These are phyloP conservation scores for Irpex sp. DNA, from an alignment of 1,284 basidiomycete species.

Conservation along the genomic window DNA sequence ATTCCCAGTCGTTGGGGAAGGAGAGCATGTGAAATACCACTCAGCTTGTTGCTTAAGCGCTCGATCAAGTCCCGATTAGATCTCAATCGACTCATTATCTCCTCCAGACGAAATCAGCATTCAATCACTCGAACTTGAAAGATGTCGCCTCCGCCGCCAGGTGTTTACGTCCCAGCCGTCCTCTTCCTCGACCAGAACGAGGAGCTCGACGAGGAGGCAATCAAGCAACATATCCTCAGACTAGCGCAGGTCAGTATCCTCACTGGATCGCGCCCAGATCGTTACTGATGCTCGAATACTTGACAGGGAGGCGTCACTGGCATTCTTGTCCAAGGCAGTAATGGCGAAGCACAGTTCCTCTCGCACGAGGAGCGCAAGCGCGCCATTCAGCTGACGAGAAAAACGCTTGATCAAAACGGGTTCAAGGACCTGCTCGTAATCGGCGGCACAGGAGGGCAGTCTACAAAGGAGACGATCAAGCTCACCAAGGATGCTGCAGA, in stretches of 20 bases:
- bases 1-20: neutral
- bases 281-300: neutral
- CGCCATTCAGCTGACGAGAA: constrained; percentile 63
- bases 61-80: neutral
- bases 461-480: constrained; percentile 79
- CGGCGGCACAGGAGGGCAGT: constrained; percentile 83
- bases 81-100: neutral
- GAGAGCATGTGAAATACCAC: constrained; percentile 2
- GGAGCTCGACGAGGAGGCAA: constrained; percentile 57
- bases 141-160: constrained; percentile 46
- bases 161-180: constrained; percentile 74
- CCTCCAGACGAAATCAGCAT: neutral
- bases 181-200: constrained; percentile 67
- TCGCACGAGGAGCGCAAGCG: constrained; percentile 64
- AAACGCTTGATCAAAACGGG: constrained; percentile 72
- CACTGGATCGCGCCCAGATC: constrained; percentile 1
- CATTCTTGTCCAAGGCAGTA: constrained; percentile 74
- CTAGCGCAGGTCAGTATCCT: constrained; percentile 50
- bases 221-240: constrained; percentile 61
- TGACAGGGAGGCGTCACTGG: constrained; percentile 65
- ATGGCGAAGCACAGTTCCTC: constrained; percentile 79
- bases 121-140: neutral
- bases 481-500: constrained; percentile 76
- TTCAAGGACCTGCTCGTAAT: constrained; percentile 71
- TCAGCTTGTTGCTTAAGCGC: neutral